Evolutionary conservation across 805 yeast genomes (phyloP).

Genomic region (Naumovozyma castellii): DNA sequence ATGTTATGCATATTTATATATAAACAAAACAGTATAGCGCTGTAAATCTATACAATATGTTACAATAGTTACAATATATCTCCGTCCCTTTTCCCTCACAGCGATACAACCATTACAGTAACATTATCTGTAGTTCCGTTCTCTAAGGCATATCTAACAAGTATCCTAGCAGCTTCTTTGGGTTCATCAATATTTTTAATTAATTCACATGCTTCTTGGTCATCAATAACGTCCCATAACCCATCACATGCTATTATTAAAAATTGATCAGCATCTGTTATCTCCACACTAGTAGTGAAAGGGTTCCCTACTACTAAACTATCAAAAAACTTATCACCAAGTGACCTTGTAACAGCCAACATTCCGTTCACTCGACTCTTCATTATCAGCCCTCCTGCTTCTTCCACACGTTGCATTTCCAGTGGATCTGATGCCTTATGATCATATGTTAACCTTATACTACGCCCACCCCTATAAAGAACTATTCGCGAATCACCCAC

Average conservation of each 20-base stretch:
- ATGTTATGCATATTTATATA: not conserved
- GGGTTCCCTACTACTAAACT: slow-evolving; percentile 83
- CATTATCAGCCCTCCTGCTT: slow-evolving; percentile 78
- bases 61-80: not conserved
- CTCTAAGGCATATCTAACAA: slow-evolving; percentile 67
- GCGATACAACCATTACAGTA: slow-evolving; percentile 76
- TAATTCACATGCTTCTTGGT: slow-evolving; percentile 71
- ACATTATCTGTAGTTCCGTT: slow-evolving; percentile 82
- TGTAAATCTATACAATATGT: not conserved
- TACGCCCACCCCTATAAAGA: slow-evolving; percentile 61
- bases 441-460: slow-evolving; percentile 78
- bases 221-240: slow-evolving; percentile 88
- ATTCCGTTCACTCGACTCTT: slow-evolving; percentile 92
- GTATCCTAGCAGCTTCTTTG: slow-evolving; percentile 51
- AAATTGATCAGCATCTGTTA: slow-evolving; percentile 57
- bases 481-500: slow-evolving; percentile 91
- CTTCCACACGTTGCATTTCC: slow-evolving; percentile 67
- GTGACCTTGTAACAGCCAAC: slow-evolving; percentile 84
- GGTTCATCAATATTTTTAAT: slow-evolving; percentile 50
- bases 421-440: slow-evolving; percentile 81
- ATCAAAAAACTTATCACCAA: slow-evolving; percentile 91
- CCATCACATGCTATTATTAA: slow-evolving; percentile 94
- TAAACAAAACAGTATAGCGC: not conserved
- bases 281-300: slow-evolving; percentile 78
- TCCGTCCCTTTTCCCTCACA: slow-evolving; percentile 8